These are phyloP conservation scores for Solanum corneliomulleri DNA, from an alignment of 257 asterid species.

Conservation along the genomic window DNA sequence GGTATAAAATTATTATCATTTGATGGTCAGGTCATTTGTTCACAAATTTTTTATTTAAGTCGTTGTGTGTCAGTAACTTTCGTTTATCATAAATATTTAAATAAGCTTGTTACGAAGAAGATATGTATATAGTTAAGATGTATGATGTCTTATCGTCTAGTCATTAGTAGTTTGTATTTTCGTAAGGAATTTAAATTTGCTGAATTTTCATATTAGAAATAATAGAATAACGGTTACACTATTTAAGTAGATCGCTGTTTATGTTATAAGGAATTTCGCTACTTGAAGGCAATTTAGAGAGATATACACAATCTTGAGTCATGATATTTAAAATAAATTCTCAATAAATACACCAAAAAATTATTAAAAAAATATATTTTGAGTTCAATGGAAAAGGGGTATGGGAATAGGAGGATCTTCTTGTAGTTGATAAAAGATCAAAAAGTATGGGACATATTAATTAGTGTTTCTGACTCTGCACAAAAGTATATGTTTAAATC, in stretches of 20 bases:
- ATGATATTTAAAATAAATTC: background rate
- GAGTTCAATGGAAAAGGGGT: background rate
- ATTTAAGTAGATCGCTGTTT: background rate
- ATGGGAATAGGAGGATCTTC: background rate
- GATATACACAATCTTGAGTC: background rate
- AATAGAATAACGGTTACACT: background rate
- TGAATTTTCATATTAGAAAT: background rate
- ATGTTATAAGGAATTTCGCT: background rate
- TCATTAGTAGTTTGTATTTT: background rate
- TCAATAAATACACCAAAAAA: background rate
- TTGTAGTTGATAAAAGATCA: background rate
- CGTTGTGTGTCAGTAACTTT: background rate
- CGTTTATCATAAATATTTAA: background rate
- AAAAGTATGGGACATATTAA: constrained; percentile 15
- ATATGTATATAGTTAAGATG: background rate
- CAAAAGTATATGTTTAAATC: background rate
- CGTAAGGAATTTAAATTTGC: background rate
- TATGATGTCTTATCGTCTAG: background rate
- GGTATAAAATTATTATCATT: background rate
- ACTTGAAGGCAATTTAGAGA: background rate
- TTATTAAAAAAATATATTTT: background rate
- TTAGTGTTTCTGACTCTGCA: background rate
- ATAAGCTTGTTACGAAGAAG: background rate
- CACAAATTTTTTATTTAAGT: background rate
- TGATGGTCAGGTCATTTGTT: background rate